These are phyloP conservation scores for Meyerozyma smithsonii DNA, from an alignment of 1,139 yeast genomes.

Conservation along the genomic window DNA sequence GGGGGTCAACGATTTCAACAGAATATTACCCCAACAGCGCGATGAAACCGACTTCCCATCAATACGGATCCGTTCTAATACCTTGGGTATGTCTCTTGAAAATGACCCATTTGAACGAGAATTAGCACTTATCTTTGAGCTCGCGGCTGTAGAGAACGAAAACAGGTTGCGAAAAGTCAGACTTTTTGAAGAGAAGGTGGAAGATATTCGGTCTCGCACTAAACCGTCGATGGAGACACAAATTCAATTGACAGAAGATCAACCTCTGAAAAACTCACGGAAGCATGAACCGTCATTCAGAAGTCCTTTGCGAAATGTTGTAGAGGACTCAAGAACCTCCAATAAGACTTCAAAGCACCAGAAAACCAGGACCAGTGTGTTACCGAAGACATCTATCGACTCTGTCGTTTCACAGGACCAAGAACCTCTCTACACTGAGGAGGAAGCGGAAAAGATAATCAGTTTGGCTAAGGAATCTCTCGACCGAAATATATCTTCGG, in stretches of 20 bases:
- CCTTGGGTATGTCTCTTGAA: slow-evolving; percentile 35
- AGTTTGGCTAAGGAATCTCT: slow-evolving; percentile 32
- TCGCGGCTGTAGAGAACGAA: slow-evolving; percentile 35
- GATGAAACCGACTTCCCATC: slow-evolving; percentile 28
- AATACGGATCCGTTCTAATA: slow-evolving; percentile 25
- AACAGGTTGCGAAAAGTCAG: slow-evolving; percentile 26
- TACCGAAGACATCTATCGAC: background rate
- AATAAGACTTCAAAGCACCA: background rate
- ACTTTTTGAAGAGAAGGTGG: slow-evolving; percentile 24
- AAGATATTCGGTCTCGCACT: slow-evolving; percentile 11
- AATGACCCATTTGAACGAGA: slow-evolving; percentile 43
- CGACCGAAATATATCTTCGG: slow-evolving; percentile 49
- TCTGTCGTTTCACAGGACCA: background rate
- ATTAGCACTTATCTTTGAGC: slow-evolving; percentile 32
- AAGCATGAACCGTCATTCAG: background rate
- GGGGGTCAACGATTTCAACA: slow-evolving; percentile 33
- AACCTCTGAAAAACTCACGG: background rate
- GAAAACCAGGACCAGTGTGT: background rate
- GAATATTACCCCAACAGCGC: slow-evolving; percentile 30
- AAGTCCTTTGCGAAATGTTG: slow-evolving; percentile 1
- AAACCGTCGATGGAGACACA: slow-evolving; percentile 13
- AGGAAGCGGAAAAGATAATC: slow-evolving; percentile 27
- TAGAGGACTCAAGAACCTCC: background rate
- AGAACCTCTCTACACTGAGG: slow-evolving; percentile 9
- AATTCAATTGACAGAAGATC: slow-evolving; percentile 9